phyloP scores from a whole-genome alignment of 768 basidiomycete genomes.

The Tulasnella sp. region DNA sequence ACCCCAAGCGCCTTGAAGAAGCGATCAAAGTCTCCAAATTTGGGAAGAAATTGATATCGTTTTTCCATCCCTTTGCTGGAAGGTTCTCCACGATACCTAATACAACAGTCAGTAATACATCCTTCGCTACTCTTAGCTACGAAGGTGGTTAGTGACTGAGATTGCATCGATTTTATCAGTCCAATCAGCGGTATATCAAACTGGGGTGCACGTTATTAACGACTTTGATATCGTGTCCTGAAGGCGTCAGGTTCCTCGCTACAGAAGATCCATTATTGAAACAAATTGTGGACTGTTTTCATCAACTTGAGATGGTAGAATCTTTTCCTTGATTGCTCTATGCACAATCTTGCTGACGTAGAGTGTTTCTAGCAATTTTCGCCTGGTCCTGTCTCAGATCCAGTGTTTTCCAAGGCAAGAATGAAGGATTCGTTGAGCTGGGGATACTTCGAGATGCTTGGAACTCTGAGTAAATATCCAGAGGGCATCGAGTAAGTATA shows the following conservation, averaged over 20 bases:
- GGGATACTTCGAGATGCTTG: slow-evolving; percentile 94
- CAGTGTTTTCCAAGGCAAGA: slow-evolving; percentile 66
- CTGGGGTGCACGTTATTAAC: slow-evolving; percentile 72
- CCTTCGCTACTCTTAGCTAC: not conserved
- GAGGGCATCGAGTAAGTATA: slow-evolving; percentile 79
- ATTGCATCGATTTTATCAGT: slow-evolving; percentile 32
- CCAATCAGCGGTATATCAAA: slow-evolving; percentile 71
- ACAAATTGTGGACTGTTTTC: slow-evolving; percentile 77
- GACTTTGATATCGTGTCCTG: slow-evolving; percentile 68
- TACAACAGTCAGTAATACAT: slow-evolving; percentile 36
- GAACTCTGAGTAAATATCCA: slow-evolving; percentile 71
- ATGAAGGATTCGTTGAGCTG: slow-evolving; percentile 72
- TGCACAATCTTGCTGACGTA: not conserved
- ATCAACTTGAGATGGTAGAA: slow-evolving; percentile 81
- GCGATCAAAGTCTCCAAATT: slow-evolving; percentile 83
- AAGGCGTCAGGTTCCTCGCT: slow-evolving; percentile 69
- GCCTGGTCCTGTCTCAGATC: slow-evolving; percentile 56
- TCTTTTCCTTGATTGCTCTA: not conserved
- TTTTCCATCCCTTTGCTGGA: slow-evolving; percentile 79
- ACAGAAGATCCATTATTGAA: slow-evolving; percentile 73
- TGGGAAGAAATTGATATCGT: slow-evolving; percentile 78
- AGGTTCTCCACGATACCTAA: slow-evolving; percentile 74
- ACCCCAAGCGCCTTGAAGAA: slow-evolving; percentile 87
- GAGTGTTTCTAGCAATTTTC: slow-evolving; percentile 41
- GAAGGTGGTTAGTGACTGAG: slow-evolving; percentile 5